phyloP scores from a whole-genome alignment of 2,329 filamentous ascomycete genomes.

The Penicillium sp. region DNA sequence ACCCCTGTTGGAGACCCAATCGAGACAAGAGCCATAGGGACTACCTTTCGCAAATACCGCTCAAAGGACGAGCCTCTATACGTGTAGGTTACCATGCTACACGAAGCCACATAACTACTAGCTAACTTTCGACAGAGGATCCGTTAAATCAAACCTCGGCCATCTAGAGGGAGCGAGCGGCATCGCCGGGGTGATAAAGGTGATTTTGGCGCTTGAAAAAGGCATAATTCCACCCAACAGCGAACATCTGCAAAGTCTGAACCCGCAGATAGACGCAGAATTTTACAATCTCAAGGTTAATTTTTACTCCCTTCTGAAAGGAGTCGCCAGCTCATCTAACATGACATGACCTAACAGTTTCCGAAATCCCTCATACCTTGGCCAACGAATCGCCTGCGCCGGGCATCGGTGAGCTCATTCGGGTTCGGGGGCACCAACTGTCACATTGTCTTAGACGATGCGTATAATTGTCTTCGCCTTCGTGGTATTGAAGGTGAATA shows the following conservation, averaged over 20 bases:
- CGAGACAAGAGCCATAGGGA: constrained; percentile 17
- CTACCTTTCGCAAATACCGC: not conserved
- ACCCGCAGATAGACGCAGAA: constrained; percentile 27
- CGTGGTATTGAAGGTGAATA: not conserved
- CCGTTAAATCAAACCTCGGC: constrained; percentile 48
- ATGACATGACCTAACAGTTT: constrained; percentile 6
- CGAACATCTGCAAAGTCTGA: constrained; percentile 36
- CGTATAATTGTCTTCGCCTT: not conserved
- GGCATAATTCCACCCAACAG: constrained; percentile 26
- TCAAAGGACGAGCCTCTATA: constrained; percentile 18
- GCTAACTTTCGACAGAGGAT: constrained; percentile 10
- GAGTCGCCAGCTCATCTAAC: constrained; percentile 29
- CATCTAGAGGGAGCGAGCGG: constrained; percentile 54
- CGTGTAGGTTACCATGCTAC: constrained; percentile 13
- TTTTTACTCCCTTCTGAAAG: not conserved
- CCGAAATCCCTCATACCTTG: constrained; percentile 12
- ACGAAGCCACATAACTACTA: not conserved
- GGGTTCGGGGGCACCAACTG: constrained; percentile 38
- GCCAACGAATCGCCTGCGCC: constrained; percentile 5
- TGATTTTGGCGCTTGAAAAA: constrained; percentile 47
- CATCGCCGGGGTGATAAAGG: constrained; percentile 51
- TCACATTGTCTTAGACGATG: constrained; percentile 27
- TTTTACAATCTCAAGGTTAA: constrained; percentile 23
- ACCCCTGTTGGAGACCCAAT: constrained; percentile 29
- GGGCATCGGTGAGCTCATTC: constrained; percentile 31